phyloP scores from a whole-genome alignment of 2,329 filamentous ascomycete genomes.

The Lasiodiplodia sp. region DNA sequence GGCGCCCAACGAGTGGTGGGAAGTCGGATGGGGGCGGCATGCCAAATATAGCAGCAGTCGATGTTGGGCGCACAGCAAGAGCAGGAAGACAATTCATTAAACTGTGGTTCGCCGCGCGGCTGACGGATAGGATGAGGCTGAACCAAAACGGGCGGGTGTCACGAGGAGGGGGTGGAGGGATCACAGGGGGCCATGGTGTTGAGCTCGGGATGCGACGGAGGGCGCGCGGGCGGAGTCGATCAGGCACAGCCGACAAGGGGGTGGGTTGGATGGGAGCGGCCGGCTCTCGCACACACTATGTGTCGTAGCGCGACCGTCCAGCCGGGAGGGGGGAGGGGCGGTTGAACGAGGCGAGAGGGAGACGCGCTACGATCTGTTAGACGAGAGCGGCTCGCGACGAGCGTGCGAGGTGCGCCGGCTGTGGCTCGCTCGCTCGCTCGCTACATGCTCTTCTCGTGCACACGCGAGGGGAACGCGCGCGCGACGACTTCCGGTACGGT shows the following conservation, averaged over 20 bases:
- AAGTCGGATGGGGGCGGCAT: not conserved
- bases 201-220: not conserved
- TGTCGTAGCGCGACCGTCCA: conserved; percentile 1
- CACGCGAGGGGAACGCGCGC: conserved; percentile 1
- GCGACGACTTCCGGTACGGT: not conserved
- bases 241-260: conserved; percentile 15
- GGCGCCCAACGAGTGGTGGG: not conserved
- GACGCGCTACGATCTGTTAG: conserved; percentile 7
- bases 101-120: not conserved
- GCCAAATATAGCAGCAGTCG: conserved; percentile 1
- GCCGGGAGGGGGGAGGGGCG: not conserved
- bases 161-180: not conserved
- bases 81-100: not conserved
- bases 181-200: conserved; percentile 14
- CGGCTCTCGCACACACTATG: not conserved
- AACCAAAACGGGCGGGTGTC: not conserved
- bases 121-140: not conserved
- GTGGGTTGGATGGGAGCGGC: not conserved
- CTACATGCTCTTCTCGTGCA: not conserved
- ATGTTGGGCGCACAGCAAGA: not conserved
- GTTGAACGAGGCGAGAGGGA: not conserved
- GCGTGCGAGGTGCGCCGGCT: not conserved
- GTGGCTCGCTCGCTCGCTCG: conserved; percentile 5
- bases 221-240: conserved; percentile 8
- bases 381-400: not conserved